These are phyloP conservation scores for Colletotrichum gigasporum DNA, from an alignment of 2,329 filamentous ascomycete species.

Conservation along the genomic window DNA sequence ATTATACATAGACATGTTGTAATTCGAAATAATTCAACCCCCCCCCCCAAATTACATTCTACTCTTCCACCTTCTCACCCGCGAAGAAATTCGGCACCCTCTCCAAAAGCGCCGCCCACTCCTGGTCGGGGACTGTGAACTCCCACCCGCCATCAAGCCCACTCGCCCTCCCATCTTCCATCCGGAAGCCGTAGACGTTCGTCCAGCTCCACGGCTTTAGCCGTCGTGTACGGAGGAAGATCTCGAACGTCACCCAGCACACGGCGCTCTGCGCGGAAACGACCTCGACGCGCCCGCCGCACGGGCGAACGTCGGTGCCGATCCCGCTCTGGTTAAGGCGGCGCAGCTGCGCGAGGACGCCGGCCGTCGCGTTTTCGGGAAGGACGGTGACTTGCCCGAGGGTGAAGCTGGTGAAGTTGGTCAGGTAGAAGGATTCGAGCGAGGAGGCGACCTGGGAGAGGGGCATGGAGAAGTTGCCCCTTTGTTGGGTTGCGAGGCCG, in stretches of 20 bases:
- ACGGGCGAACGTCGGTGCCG: conserved; percentile 13
- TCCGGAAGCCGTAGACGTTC: conserved; percentile 17
- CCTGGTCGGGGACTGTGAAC: conserved; percentile 36
- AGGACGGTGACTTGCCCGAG: not conserved
- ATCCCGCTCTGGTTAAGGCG: conserved; percentile 29
- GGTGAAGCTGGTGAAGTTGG: conserved; percentile 17
- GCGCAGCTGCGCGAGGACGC: not conserved
- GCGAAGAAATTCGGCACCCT: conserved; percentile 35
- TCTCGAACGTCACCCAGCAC: conserved; percentile 20
- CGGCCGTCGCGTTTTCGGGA: not conserved
- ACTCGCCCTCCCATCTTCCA: not conserved
- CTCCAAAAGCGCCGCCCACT: conserved; percentile 37
- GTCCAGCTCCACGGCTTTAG: conserved; percentile 8
- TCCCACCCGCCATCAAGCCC: conserved; percentile 35
- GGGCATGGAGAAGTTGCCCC: conserved; percentile 3
- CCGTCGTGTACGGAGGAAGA: not conserved
- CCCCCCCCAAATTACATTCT: not conserved
- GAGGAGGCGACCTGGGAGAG: not conserved
- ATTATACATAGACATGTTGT: not conserved
- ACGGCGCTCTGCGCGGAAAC: conserved; percentile 16
- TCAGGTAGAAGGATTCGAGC: conserved; percentile 6
- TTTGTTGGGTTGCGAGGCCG: not conserved
- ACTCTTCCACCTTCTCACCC: not conserved
- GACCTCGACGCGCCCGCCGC: not conserved
- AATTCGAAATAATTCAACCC: not conserved